Base-by-base conservation (phyloP, 2,329 filamentous ascomycete species). In the Penicillium sp. region DNA sequence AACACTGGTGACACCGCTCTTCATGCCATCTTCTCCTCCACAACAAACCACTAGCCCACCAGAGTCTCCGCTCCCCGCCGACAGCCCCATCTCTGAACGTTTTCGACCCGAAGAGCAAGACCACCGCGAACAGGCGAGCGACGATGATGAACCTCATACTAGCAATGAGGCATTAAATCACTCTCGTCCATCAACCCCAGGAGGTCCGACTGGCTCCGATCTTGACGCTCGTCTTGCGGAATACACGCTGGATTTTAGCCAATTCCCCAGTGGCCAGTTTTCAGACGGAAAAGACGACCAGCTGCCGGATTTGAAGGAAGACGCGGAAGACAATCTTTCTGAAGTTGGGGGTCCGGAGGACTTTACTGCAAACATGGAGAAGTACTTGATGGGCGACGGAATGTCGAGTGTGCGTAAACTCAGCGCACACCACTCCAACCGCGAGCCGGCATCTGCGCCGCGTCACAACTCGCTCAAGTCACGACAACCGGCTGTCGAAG, bases 301-400 rank as follows among this genome's bases (percentile, higher is more conserved):
- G 14, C 44, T 69, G 10, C 63, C 62, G 2, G 67, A 64, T 9
- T 47, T 63, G 27, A 61, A 66, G 4, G 45, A 62, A 8, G 58
- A 66, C 24, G 58, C 59, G 13, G 56, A 62, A 20, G 70, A 72
- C 13, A 58, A 65, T 25, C 51, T 71, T 31, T 73, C 69, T 0
- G 73, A 74, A 18, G 65, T 70, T 22, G 72, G 69, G 7, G 73
- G 73, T 0, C 73, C 73, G 3, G 68, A 73, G 16, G 73, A 75
- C 53, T 75, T 75, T 41, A 75, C 73, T 0, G 62, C 68, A 28
- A 74, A 75, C 36, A 61, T 75, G 58, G 71, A 74, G 50, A 66
- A 68, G 35, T 72, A 74, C 50, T 54, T 75, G 22, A 62, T 69
- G 55, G 68, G 64, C 2, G 66, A 66, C 20, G 46, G 50, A 35